Evolutionary conservation across 179 eudicot genomes (phyloP).

Genomic region (Nepenthes alata): DNA sequence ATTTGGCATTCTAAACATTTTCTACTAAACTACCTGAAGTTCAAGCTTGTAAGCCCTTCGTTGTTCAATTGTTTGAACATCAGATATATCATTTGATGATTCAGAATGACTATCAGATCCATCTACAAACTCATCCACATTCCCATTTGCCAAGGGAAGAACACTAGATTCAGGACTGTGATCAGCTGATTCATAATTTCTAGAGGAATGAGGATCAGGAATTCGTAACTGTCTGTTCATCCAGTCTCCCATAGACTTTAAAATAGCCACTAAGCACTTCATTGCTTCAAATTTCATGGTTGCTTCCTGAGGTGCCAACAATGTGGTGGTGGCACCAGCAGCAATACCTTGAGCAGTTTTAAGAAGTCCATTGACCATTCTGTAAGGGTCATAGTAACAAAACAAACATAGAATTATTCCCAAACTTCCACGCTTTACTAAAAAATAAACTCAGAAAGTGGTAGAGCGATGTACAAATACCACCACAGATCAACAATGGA

Average conservation of each 20-base stretch:
- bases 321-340: constrained; percentile 70
- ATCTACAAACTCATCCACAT: constrained; percentile 59
- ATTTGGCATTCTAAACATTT: background rate
- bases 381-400: constrained; percentile 23
- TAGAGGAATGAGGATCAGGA: constrained; percentile 68
- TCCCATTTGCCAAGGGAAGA: constrained; percentile 53
- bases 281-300: constrained; percentile 87
- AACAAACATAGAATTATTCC: background rate
- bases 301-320: constrained; percentile 82
- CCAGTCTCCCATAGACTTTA: constrained; percentile 97
- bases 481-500: background rate
- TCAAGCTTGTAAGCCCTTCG: constrained; percentile 98
- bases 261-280: constrained; percentile 80
- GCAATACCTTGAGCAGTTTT: constrained; percentile 99
- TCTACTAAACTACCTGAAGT: constrained; percentile 67
- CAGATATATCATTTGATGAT: constrained; percentile 73
- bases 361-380: constrained; percentile 98
- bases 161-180: constrained; percentile 40
- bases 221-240: constrained; percentile 84
- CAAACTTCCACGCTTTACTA: background rate
- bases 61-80: constrained; percentile 78
- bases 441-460: too few relatives aligned
- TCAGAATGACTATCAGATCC: constrained; percentile 72
- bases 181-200: constrained; percentile 42
- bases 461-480: too few relatives aligned